Conservation (phyloP, 345 rosid species). For the Kernera saxatilis region DNA sequence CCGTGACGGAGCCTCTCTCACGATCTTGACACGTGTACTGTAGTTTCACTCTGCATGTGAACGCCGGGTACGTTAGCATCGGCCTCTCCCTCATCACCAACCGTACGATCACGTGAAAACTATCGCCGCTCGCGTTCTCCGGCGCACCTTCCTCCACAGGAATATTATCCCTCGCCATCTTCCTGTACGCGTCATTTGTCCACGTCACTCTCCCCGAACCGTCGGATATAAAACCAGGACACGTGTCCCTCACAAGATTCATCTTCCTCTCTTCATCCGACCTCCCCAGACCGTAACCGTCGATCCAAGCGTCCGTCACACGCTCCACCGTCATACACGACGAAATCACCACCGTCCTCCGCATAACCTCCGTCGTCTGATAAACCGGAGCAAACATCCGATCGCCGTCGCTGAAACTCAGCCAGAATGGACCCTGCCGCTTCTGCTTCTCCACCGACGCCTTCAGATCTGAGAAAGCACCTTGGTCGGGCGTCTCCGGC, state of each 20-base stretch:
- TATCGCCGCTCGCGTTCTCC: slow-evolving; percentile 7
- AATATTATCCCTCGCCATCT: slow-evolving; percentile 46
- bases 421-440: slow-evolving; percentile 39
- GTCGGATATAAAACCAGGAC: slow-evolving; percentile 80
- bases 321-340: slow-evolving; percentile 75
- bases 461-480: slow-evolving; percentile 10
- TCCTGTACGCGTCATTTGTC: slow-evolving; percentile 61
- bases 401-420: slow-evolving; percentile 33
- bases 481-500: slow-evolving; percentile 54
- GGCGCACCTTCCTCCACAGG: slow-evolving; percentile 18
- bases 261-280: slow-evolving; percentile 52
- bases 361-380: slow-evolving; percentile 16
- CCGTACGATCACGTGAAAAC: slow-evolving; percentile 43
- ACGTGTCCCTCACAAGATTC: slow-evolving; percentile 59
- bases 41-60: slow-evolving; percentile 68
- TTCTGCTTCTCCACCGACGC: slow-evolving; percentile 13
- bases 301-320: slow-evolving; percentile 63
- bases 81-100: slow-evolving; percentile 51
- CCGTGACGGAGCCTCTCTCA: slow-evolving; percentile 45
- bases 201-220: slow-evolving; percentile 61
- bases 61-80: slow-evolving; percentile 40
- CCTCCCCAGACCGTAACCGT: slow-evolving; percentile 43
- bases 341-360: slow-evolving; percentile 21
- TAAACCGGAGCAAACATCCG: background rate
- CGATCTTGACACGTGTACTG: slow-evolving; percentile 49